Base-by-base conservation (phyloP, 345 rosid genomes). In the Mangifera indica region DNA sequence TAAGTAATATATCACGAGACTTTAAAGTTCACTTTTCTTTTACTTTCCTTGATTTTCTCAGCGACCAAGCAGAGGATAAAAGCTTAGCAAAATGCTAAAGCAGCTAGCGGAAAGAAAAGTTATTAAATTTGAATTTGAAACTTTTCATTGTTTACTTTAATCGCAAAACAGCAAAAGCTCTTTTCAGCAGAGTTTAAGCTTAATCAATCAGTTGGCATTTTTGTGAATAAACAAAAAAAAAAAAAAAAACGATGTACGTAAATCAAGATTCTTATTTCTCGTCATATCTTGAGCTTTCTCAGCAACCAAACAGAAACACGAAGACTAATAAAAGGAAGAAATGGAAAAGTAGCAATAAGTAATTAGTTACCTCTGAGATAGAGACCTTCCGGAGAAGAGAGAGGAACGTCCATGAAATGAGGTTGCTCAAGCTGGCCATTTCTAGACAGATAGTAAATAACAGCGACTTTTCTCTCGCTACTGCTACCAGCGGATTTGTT, bases 391-490 rank as follows among this genome's bases (percentile, higher is more conserved):
- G 77, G 64, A 25, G 97, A 88, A 55, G 91, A 82, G 60, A 94
- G 89, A 52, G 95, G 81, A 67, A 92, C 98, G 76, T 94, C 97
- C 83, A 92, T 90, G 87, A 92, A 92, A 88, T 92, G 99, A 20
- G 99, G 99, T 74, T 94, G 99, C 71, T 94, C 97, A 26, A 94
- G 97, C 72, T 89, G 96, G 65, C 99, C 99, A 74, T 88, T 90
- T 37, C 96, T 85, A 72, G 83, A 87, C 60, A 94, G 86, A 67
- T 92, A 94, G 73, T 94, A 94, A 21, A 94, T 89, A 37, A 94
- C 99, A 58, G 96, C 80, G 58, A 89, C 96, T 81, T 80, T 85
- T 26, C 70, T 85, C 21, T 57, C 62, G 14, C 6, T 20, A 21
- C 37, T 6, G 24, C 4, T 13, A 56, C 40, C 53, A 72, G 69